Conservation (phyloP, 139 green algal species). For the Klebsormidium nitens region DNA sequence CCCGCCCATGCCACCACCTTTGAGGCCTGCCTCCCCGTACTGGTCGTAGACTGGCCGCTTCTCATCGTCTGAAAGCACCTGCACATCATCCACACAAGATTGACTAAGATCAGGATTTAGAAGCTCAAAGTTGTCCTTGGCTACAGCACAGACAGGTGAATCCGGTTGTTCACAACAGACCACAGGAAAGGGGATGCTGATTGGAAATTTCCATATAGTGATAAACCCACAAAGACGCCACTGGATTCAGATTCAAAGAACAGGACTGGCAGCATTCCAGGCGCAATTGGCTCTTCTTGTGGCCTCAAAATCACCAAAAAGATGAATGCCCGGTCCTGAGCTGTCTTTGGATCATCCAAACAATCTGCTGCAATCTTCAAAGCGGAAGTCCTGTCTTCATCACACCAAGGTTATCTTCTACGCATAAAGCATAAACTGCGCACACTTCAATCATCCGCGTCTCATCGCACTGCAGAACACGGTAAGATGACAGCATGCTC, state of each 20-base stretch:
- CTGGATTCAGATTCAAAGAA: background rate
- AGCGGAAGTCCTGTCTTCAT: background rate
- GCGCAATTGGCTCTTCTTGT: no score
- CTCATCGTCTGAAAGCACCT: constrained; percentile 95
- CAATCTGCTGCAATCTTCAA: background rate
- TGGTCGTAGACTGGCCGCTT: constrained; percentile 94
- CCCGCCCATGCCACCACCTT: no score
- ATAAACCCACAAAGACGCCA: background rate
- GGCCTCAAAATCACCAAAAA: no score
- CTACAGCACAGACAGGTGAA: background rate
- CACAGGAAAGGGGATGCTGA: background rate
- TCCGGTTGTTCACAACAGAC: background rate
- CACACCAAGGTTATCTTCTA: background rate
- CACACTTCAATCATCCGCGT: background rate
- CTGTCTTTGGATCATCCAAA: no score
- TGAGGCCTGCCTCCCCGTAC: constrained; percentile 92
- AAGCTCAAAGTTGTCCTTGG: background rate
- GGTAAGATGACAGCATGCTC: constrained; percentile 2
- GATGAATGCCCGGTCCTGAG: no score
- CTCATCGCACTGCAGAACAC: background rate
- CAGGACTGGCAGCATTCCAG: background rate
- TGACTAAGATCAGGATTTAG: background rate
- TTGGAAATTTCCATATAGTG: background rate
- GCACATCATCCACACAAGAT: background rate
- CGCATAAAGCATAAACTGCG: background rate